Evolutionary conservation across 495 filamentous ascomycete genomes (phyloP), one percentile per base, ranked within the genome.

Genomic region (Tetracladium marchalianum): DNA sequence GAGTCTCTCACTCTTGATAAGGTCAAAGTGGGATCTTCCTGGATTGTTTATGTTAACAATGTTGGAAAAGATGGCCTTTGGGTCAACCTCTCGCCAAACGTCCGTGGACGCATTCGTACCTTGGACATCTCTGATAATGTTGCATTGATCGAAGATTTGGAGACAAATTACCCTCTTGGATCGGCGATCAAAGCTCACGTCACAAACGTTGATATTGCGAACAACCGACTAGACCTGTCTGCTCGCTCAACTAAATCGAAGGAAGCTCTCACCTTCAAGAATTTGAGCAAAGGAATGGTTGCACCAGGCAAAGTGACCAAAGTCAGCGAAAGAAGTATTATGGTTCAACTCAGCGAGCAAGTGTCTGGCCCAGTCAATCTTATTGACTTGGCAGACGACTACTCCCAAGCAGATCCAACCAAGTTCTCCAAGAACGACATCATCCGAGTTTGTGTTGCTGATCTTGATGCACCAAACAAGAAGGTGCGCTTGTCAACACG

Each of bases 21-120:
- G 50, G 66, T 97, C 42, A 64, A 78, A 51, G 67, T 71, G 37
- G 90, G 84, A 31, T 80, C 81, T 10, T 75, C 65, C 0, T 81
- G 79, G 66, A 65, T 90, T 40, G 88, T 78, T 2, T 96, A 90
- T 58, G 74, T 98, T 59, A 98, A 97, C 66, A 95, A 95, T 52
- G 64, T 90, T 43, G 70, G 76, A 11, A 72, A 83, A 31, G 76
- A 82, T 43, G 84, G 76, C 51, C 67, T 92, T 16, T 97, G 90
- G 90, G 80, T 90, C 39, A 95, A 85, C 57, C 62, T 97, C 19
- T 85, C 90, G 4, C 89, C 92, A n/a, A 89, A 83, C 52, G 81
- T 98, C 22, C 81, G 88, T 12, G 92, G 92, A 47, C 73, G 88
- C 41, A 76, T 98, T 39, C 77, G 74, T 34, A 71, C 79, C 40